A percentile compares a stretch with the other conserved stretches of the same genome.
phyloP scores from a whole-genome alignment of 2,329 filamentous ascomycete species.

The Pseudocercospora macadamiae region DNA sequence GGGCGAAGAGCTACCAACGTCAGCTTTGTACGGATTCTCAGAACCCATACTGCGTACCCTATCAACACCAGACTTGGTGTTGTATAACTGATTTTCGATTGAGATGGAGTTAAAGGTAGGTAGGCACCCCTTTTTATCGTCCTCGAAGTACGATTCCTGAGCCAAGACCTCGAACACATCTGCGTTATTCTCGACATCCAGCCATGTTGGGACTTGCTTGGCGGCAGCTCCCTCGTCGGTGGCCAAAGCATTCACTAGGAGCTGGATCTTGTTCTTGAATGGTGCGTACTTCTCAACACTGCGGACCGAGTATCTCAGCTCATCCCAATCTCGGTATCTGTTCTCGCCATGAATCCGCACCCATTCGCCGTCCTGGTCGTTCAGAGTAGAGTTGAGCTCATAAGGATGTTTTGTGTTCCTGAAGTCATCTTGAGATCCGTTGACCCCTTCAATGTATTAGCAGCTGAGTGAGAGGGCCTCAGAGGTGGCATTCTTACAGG shows the following conservation, averaged over 20 bases:
- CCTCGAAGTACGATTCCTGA: conserved; percentile 6
- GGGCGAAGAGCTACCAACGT: not conserved
- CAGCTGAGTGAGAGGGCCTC: not conserved
- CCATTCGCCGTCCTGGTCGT: conserved; percentile 4
- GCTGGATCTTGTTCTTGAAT: conserved; percentile 16
- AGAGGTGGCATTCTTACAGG: not conserved
- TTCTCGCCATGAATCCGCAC: not conserved
- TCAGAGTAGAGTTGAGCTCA: conserved; percentile 7
- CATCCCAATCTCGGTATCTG: conserved; percentile 13
- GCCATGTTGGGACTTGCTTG: conserved; percentile 8
- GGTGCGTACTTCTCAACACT: conserved; percentile 6
- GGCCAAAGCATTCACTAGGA: conserved; percentile 23
- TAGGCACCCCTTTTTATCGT: conserved; percentile 2
- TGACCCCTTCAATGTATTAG: not conserved
- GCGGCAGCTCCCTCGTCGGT: not conserved
- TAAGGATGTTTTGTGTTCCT: conserved; percentile 1
- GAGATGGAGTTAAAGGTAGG: not conserved
- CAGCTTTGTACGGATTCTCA: not conserved
- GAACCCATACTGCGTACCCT: not conserved
- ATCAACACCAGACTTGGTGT: not conserved
- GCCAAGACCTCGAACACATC: conserved; percentile 3
- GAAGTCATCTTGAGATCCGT: not conserved
- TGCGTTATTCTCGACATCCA: not conserved
- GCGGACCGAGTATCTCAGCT: conserved; percentile 14
- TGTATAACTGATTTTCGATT: conserved; percentile 3